phyloP scores from a whole-genome alignment of 2,329 filamentous ascomycete genomes.

The Eutypella sp. region DNA sequence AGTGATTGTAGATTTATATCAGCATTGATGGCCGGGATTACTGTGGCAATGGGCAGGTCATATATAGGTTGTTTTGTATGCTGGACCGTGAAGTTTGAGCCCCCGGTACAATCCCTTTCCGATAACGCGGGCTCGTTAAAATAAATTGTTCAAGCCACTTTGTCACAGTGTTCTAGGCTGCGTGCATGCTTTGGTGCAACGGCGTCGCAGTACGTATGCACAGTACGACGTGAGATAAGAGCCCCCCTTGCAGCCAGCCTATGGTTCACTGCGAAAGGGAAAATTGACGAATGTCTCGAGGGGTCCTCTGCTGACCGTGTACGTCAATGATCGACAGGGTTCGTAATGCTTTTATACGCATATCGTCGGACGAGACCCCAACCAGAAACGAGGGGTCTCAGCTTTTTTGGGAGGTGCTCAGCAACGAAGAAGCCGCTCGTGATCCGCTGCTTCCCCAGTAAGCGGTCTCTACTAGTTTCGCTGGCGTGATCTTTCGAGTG shows the following conservation, averaged over 20 bases:
- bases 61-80: constrained; percentile 16
- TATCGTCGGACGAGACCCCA: background rate
- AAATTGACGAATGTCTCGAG: background rate
- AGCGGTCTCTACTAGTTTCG: no score
- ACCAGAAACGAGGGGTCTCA: constrained; percentile 17
- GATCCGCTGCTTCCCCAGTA: no score
- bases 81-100: constrained; percentile 5
- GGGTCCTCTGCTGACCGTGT: constrained; percentile 1
- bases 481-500: constrained; percentile 7
- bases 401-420: constrained; percentile 12
- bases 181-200: background rate
- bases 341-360: constrained; percentile 17
- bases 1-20: constrained; percentile 13
- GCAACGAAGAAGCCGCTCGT: background rate
- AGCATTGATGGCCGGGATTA: constrained; percentile 12
- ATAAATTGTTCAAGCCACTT: background rate
- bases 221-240: background rate
- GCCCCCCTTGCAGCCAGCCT: background rate
- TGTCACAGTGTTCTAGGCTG: background rate
- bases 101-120: background rate
- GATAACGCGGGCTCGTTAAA: background rate
- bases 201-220: background rate
- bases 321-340: constrained; percentile 4
- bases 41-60: constrained; percentile 15
- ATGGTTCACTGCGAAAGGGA: background rate